These are phyloP conservation scores for Penicillium aurantiogriseum DNA, from an alignment of 2,329 filamentous ascomycete species.

Conservation along the genomic window DNA sequence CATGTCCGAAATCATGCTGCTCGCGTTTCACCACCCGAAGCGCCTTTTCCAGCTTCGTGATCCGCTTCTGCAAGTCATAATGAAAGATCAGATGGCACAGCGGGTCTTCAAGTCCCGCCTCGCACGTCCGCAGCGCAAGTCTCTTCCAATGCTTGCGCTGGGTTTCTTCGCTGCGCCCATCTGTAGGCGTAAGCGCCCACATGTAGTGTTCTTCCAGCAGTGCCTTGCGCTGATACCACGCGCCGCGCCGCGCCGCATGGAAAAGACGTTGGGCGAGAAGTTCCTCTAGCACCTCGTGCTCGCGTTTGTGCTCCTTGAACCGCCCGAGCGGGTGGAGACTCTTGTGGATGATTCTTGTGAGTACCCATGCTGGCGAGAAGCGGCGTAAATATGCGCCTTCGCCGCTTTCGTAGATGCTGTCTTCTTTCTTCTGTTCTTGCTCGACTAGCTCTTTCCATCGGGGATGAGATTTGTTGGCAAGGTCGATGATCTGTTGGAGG, in stretches of 20 bases:
- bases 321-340: slow-evolving; percentile 74
- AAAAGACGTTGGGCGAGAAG: slow-evolving; percentile 80
- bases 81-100: slow-evolving; percentile 91
- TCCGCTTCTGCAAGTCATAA: slow-evolving; percentile 88
- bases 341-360: slow-evolving; percentile 91
- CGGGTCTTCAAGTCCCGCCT: slow-evolving; percentile 79
- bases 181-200: slow-evolving; percentile 57
- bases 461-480: slow-evolving; percentile 72
- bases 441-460: slow-evolving; percentile 73
- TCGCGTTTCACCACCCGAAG: slow-evolving; percentile 78
- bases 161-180: slow-evolving; percentile 52
- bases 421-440: slow-evolving; percentile 77
- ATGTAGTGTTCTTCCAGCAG: slow-evolving; percentile 95
- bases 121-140: slow-evolving; percentile 75
- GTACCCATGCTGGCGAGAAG: slow-evolving; percentile 88
- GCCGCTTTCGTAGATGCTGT: slow-evolving; percentile 71
- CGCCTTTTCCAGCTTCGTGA: slow-evolving; percentile 84
- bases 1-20: slow-evolving; percentile 91
- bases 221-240: slow-evolving; percentile 95
- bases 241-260: slow-evolving; percentile 77
- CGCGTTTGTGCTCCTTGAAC: slow-evolving; percentile 74
- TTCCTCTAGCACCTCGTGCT: slow-evolving; percentile 71
- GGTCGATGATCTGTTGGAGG: slow-evolving; percentile 65
- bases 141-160: slow-evolving; percentile 83
- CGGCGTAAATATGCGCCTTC: slow-evolving; percentile 87